These are phyloP conservation scores for Arthrobotrys megalospora DNA, from an alignment of 2,329 filamentous ascomycete genomes.

Conservation along the genomic window DNA sequence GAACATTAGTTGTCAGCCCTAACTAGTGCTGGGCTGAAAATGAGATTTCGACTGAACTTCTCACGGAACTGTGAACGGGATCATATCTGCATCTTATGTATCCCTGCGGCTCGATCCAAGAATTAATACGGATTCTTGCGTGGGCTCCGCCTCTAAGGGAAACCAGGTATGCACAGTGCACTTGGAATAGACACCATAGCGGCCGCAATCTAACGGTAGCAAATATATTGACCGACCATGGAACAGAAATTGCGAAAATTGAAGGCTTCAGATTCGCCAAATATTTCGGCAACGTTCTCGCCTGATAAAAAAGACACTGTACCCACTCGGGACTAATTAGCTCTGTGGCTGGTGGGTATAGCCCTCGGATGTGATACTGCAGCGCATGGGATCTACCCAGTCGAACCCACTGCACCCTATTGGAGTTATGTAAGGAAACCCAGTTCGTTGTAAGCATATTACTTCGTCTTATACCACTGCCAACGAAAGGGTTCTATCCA, in stretches of 20 bases:
- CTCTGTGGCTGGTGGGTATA: constrained; percentile 15
- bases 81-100: background rate
- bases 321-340: background rate
- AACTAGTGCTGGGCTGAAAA: constrained; percentile 20
- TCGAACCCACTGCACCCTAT: background rate
- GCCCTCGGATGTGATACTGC: constrained; percentile 1
- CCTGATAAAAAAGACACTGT: background rate
- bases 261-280: background rate
- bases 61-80: background rate
- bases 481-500: background rate
- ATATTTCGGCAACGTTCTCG: constrained; percentile 1
- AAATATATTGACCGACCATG: background rate
- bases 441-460: constrained; percentile 7
- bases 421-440: constrained; percentile 1
- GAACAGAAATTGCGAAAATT: constrained; percentile 9
- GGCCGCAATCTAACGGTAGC: background rate
- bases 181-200: background rate
- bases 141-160: constrained; percentile 14
- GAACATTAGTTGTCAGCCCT: constrained; percentile 15
- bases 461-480: constrained; percentile 9
- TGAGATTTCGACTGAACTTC: background rate
- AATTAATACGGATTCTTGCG: constrained; percentile 23
- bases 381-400: constrained; percentile 2
- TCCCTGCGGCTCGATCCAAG: background rate
- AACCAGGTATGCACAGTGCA: background rate